These are phyloP conservation scores for Bidens hawaiensis DNA, from an alignment of 140 eudicot genomes.

Conservation along the genomic window DNA sequence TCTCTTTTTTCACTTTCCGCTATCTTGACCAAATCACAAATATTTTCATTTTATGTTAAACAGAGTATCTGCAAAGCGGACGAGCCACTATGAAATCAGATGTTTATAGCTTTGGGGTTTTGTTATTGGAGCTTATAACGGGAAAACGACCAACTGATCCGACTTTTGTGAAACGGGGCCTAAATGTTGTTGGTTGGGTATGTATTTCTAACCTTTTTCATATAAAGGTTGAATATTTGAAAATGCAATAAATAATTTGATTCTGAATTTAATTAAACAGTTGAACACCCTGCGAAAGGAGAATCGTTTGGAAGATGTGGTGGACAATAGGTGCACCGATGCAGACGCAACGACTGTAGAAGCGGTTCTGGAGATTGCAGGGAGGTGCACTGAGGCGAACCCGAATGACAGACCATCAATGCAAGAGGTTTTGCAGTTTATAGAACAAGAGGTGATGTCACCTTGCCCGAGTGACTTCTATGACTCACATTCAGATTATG, in stretches of 20 bases:
- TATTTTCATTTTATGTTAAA: conserved; percentile 1
- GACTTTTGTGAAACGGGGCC: conserved; percentile 66
- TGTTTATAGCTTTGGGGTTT: conserved; percentile 93
- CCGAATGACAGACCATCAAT: conserved; percentile 75
- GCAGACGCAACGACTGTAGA: conserved; percentile 73
- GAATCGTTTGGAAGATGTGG: conserved; percentile 60
- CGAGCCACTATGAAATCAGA: conserved; percentile 94
- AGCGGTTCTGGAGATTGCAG: conserved; percentile 81
- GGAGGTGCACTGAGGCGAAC: conserved; percentile 80
- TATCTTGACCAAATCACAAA: background rate
- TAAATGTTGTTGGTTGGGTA: conserved; percentile 99
- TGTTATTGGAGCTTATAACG: conserved; percentile 78
- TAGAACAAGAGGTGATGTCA: conserved; percentile 95
- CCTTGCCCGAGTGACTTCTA: conserved; percentile 94
- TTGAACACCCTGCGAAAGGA: conserved; percentile 69
- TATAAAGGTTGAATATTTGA: too few species aligned
- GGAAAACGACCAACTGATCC: conserved; percentile 98
- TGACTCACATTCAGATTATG: conserved; percentile 94
- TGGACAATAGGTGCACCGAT: conserved; percentile 66
- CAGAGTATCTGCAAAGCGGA: conserved; percentile 96
- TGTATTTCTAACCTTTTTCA: too few species aligned
- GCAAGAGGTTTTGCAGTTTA: conserved; percentile 79
- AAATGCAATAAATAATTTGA: too few species aligned
- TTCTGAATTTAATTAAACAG: too few species aligned
- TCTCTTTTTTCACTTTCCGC: background rate